Conservation (phyloP, 768 basidiomycete species). For the Lactarius akahatsu region DNA sequence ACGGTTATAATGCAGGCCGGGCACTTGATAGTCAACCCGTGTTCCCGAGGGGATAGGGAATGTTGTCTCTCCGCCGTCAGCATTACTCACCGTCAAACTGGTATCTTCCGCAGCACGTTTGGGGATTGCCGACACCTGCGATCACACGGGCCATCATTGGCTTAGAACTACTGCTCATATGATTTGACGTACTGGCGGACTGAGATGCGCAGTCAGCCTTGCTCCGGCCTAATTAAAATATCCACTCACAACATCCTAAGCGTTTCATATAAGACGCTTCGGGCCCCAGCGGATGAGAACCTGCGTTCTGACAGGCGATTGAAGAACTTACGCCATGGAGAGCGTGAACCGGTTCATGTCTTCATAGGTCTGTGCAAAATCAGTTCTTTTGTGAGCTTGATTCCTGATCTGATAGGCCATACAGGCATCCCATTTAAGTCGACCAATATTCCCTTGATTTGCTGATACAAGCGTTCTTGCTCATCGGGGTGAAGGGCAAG, state of each 20-base stretch:
- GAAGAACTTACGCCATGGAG: conserved; percentile 25
- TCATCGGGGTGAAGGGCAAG: conserved; percentile 44
- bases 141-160: conserved; percentile 14
- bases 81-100: conserved; percentile 37
- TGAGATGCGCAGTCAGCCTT: background rate
- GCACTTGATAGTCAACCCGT: conserved; percentile 38
- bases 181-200: conserved; percentile 14
- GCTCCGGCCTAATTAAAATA: background rate
- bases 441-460: conserved; percentile 38
- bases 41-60: conserved; percentile 48
- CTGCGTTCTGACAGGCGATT: background rate
- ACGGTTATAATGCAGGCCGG: conserved; percentile 55
- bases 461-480: conserved; percentile 42
- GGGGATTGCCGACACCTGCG: conserved; percentile 45
- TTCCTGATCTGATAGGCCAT: background rate
- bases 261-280: conserved; percentile 51
- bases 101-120: conserved; percentile 51
- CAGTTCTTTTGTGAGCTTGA: background rate
- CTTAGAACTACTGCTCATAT: background rate
- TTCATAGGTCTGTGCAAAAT: conserved; percentile 29
- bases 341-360: conserved; percentile 29
- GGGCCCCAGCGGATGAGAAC: background rate
- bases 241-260: conserved; percentile 41
- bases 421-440: conserved; percentile 32
- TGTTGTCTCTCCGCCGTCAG: conserved; percentile 39